phyloP scores from a whole-genome alignment of 2,329 filamentous ascomycete genomes.

The Raffaelea ambrosiae region DNA sequence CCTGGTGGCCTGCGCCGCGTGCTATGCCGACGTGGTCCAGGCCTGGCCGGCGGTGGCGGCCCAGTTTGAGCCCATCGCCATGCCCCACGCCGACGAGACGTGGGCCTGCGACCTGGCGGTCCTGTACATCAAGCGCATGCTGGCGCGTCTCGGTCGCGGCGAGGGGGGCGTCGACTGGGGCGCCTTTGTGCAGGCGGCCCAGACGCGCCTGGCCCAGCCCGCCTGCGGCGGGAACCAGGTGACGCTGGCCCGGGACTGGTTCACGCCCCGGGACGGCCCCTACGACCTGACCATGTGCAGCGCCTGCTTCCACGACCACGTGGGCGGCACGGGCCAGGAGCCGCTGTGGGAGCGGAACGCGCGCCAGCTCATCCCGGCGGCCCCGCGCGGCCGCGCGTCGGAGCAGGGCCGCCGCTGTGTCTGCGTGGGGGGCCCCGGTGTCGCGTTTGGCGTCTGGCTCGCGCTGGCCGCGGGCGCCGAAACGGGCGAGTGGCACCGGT shows the following conservation, averaged over 20 bases:
- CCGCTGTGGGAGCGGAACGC: not conserved
- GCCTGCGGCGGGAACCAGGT: not conserved
- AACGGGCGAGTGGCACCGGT: not conserved
- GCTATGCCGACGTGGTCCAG: not conserved
- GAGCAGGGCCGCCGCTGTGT: not conserved
- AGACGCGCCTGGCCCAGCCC: not conserved
- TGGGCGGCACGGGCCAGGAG: not conserved
- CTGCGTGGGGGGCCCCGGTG: not conserved
- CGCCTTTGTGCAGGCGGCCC: not conserved
- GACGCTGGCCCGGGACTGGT: not conserved
- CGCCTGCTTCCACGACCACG: not conserved
- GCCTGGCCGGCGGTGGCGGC: not conserved
- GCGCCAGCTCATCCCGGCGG: not conserved
- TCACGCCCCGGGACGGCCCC: not conserved
- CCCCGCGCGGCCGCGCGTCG: too few species aligned
- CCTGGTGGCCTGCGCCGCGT: not conserved
- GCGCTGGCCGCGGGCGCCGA: not conserved
- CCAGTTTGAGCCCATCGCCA: not conserved
- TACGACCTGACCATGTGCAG: not conserved
- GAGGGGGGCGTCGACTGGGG: not conserved
- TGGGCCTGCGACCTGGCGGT: not conserved
- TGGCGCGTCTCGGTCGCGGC: not conserved
- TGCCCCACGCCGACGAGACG: not conserved
- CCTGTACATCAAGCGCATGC: not conserved
- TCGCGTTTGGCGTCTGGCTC: not conserved